A percentile compares a stretch with the other conserved stretches of the same genome.
Conservation (phyloP, 2,329 filamentous ascomycete species). For the Parasarocladium wereldwijsianum region DNA sequence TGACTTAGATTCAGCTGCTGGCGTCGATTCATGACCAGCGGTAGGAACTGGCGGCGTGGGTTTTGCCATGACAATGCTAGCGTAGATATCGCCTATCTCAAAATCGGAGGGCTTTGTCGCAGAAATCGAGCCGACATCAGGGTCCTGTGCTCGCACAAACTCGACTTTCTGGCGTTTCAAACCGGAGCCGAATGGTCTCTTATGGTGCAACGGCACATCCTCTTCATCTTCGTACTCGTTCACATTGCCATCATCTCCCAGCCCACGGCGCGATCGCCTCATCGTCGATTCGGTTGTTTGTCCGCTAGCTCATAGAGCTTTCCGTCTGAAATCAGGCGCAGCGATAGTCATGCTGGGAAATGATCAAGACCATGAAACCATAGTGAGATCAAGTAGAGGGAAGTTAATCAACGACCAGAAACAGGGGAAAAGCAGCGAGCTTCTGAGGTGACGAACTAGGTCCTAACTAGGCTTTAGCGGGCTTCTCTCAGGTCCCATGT, state of each 20-base stretch:
- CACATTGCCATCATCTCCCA: slow-evolving; percentile 11
- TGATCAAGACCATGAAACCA: too few species aligned
- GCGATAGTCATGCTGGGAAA: too few species aligned
- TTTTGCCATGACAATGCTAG: slow-evolving; percentile 45
- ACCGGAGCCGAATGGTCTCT: slow-evolving; percentile 40
- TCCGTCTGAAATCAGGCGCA: too few species aligned
- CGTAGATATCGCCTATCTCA: slow-evolving; percentile 44
- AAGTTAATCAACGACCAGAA: too few species aligned
- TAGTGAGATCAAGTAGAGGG: too few species aligned
- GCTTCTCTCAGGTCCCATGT: too few species aligned
- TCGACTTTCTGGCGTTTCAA: slow-evolving; percentile 37
- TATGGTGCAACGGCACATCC: slow-evolving; percentile 36
- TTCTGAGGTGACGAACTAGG: too few species aligned
- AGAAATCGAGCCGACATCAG: slow-evolving; percentile 14
- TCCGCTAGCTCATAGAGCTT: too few species aligned
- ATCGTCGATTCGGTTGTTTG: too few species aligned
- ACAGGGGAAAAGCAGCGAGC: too few species aligned
- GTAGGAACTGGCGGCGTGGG: slow-evolving; percentile 9
- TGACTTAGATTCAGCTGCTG: slow-evolving; percentile 1
- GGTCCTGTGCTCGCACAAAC: slow-evolving; percentile 40
- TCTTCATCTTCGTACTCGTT: slow-evolving; percentile 20
- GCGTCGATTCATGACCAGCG: too few species aligned
- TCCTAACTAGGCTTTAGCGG: too few species aligned
- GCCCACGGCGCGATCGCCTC: slow-evolving; percentile 12
- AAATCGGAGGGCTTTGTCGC: slow-evolving; percentile 11